Percentiles rank a stretch among this genome's conserved stretches.
Conservation (phyloP, 768 basidiomycete species). For the Daedaleopsis nitida region DNA sequence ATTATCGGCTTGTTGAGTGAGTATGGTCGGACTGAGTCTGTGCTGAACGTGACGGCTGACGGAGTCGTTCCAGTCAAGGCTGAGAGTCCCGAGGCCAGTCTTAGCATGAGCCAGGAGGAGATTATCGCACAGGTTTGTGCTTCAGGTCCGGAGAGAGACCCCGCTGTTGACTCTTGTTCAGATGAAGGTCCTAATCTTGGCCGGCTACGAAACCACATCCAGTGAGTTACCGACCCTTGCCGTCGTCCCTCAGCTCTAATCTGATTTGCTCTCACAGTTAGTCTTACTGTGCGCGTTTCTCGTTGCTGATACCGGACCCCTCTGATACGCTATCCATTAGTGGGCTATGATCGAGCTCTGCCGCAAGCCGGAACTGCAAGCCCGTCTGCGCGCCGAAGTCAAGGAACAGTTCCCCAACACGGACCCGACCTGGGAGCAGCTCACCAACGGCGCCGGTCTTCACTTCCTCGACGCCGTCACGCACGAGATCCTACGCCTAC, state of each 20-base stretch:
- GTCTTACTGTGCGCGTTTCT: slow-evolving; percentile 19
- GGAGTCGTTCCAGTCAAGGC: slow-evolving; percentile 36
- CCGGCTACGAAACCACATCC: slow-evolving; percentile 57
- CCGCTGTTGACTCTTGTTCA: slow-evolving; percentile 8
- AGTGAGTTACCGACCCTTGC: slow-evolving; percentile 26
- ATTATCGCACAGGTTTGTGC: slow-evolving; percentile 39
- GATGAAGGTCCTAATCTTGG: slow-evolving; percentile 41
- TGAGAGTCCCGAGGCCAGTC: slow-evolving; percentile 28
- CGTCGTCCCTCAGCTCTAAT: not conserved
- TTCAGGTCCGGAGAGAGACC: not conserved
- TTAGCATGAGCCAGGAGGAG: slow-evolving; percentile 43
- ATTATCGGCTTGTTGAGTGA: slow-evolving; percentile 41
- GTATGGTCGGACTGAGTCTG: slow-evolving; percentile 2
- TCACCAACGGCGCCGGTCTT: slow-evolving; percentile 40
- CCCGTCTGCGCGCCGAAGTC: slow-evolving; percentile 52
- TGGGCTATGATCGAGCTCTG: slow-evolving; percentile 64
- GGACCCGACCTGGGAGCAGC: slow-evolving; percentile 59
- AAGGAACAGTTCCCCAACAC: slow-evolving; percentile 34
- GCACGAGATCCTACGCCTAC: slow-evolving; percentile 47
- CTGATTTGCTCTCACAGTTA: slow-evolving; percentile 16
- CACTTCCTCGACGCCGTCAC: slow-evolving; percentile 59
- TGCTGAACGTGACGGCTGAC: not conserved
- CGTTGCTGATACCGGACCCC: too few species aligned
- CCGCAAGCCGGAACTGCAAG: slow-evolving; percentile 45
- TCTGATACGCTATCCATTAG: slow-evolving; percentile 17